Evolutionary conservation across 2,329 filamentous ascomycete species (phyloP), one percentile per base, ranked within the genome.

Genomic region (Sporothrix sp.): DNA sequence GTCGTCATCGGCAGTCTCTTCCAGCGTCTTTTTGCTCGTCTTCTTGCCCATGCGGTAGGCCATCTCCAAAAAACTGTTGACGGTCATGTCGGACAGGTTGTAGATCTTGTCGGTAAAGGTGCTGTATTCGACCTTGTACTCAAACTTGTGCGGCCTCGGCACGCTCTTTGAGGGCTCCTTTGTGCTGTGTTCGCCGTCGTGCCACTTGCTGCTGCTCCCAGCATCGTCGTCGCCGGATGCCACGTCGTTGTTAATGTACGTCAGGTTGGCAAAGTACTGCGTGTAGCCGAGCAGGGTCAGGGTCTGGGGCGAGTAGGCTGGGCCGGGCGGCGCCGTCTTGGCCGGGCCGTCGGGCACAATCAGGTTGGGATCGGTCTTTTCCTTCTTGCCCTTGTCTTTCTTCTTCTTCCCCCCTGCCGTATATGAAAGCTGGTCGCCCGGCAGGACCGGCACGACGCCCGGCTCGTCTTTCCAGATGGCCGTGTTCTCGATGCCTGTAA

Each of bases 191-290:
- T 81, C 82, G 49, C 82, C 82, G 52, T 80, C 70, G 32, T 79
- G 77, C 81, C 84, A 85, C 54, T 71, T 73, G 7, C 61, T 39
- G 18, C 23, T 25, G 13, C 45, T 50, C 1, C 44, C 33, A 7
- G 66, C 65, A 28, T 61, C 56, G 8, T 54, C 21, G 36, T 60
- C 57, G 16, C 59, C 33, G 51, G 10, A 10, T 2, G 66, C 61
- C 43, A 81, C 74, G 53, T 85, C 79, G 59, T 89, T 86, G 68
- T 97, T 94, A 67, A 95, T 83, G 52, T 79, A 70, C 0, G 91
- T 97, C n/a, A 98, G 70, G 64, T 98, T 98, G 54, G 91, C 89
- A 65, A 81, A 96, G 66, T 94, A 96, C 61, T 98, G 93, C 4
- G 81, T 88, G 65, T 88, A 96, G 5, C 87, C 81, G 3, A 84